A percentile compares a stretch with the other conserved stretches of the same genome.
Evolutionary conservation across 1,284 basidiomycete species (phyloP).

Genomic region (Cutaneotrichosporon sp.): DNA sequence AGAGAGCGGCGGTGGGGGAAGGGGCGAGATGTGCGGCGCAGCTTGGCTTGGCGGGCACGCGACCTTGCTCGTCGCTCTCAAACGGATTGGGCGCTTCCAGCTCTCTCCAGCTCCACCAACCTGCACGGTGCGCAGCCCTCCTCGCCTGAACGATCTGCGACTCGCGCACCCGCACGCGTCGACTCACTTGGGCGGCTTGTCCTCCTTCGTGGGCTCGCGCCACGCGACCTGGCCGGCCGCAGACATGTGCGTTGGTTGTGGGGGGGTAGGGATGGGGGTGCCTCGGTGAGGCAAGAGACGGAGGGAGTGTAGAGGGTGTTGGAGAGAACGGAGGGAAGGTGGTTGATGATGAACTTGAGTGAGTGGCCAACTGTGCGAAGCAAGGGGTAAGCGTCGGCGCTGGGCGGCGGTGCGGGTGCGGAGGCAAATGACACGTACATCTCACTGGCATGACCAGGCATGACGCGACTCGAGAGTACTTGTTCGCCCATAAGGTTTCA

Average conservation of each 20-base stretch:
- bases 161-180: not conserved
- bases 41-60: no score
- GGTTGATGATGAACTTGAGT: not conserved
- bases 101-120: no score
- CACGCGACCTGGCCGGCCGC: constrained; percentile 18
- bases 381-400: not conserved
- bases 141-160: not conserved
- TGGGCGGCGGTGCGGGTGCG: not conserved
- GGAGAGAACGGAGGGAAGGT: not conserved
- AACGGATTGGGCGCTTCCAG: not conserved
- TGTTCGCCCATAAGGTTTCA: no score
- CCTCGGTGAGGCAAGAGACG: no score
- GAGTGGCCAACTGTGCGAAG: not conserved
- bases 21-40: no score
- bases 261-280: no score
- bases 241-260: constrained; percentile 10
- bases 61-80: no score
- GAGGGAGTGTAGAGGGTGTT: not conserved
- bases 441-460: not conserved
- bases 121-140: no score
- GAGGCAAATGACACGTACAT: not conserved
- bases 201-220: constrained; percentile 26
- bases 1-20: no score
- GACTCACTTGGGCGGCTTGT: constrained; percentile 47
- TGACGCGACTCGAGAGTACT: no score